A percentile compares a stretch with the other conserved stretches of the same genome.
phyloP scores from a whole-genome alignment of 2,329 filamentous ascomycete genomes.

The Apiospora phragmitis region DNA sequence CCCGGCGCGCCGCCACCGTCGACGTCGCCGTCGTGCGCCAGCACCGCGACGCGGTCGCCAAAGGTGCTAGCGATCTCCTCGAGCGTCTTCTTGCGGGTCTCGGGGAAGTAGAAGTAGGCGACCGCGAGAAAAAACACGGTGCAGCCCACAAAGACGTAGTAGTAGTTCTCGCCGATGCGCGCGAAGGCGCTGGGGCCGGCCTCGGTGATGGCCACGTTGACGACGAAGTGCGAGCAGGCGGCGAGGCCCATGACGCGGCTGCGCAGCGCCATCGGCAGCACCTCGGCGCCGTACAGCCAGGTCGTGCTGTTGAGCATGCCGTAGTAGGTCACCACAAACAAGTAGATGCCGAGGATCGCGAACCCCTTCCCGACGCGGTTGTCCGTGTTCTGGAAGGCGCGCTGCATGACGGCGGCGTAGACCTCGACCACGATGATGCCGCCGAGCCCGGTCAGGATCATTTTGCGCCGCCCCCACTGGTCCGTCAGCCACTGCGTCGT shows the following conservation, averaged over 20 bases:
- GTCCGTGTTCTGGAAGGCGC: constrained; percentile 53
- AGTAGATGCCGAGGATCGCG: constrained; percentile 58
- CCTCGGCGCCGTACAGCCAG: constrained; percentile 57
- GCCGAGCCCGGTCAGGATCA: constrained; percentile 54
- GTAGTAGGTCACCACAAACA: constrained; percentile 56
- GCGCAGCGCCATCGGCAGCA: constrained; percentile 51
- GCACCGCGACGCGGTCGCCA: constrained; percentile 17
- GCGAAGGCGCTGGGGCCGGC: constrained; percentile 57
- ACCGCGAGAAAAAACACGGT: constrained; percentile 50
- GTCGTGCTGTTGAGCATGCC: constrained; percentile 55
- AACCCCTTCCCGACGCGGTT: constrained; percentile 60
- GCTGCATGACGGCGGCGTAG: constrained; percentile 60
- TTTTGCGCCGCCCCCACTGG: constrained; percentile 37
- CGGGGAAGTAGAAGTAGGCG: constrained; percentile 56
- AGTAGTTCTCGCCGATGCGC: constrained; percentile 59
- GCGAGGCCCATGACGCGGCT: constrained; percentile 58
- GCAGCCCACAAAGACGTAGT: constrained; percentile 59
- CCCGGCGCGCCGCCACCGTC: background rate
- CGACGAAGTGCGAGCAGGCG: constrained; percentile 53
- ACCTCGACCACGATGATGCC: constrained; percentile 58
- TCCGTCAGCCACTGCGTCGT: constrained; percentile 16
- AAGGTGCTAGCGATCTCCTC: constrained; percentile 28
- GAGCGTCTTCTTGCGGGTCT: constrained; percentile 31
- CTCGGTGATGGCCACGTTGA: constrained; percentile 56
- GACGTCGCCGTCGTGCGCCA: background rate